Base-by-base conservation (phyloP, 345 rosid genomes). In the Pseudoturritis turrita region DNA sequence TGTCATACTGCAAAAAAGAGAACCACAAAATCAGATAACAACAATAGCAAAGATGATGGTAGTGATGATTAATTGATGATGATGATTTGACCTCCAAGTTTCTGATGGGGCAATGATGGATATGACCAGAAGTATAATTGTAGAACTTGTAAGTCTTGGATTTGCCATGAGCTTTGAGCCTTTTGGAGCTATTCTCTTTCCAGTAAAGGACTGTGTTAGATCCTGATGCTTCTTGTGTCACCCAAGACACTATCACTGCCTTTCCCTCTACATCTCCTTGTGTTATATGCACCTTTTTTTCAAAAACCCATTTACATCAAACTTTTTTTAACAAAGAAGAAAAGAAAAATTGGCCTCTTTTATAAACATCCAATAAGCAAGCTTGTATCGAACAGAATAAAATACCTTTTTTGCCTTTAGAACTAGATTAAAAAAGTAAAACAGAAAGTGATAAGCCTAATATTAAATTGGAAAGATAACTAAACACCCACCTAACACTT, bases 171-270 rank as follows among this genome's bases (percentile, higher is more conserved):
- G 89, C 89, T 70, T 44, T 53, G 13, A 49, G 70, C 82, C 84
- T 88, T 3, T 69, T 25, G 18, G 75, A 31, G 74, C 80, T 75
- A 35, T 74, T 71, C 33, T 90, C 68, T 36, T 79, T 79, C 98
- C 98, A 94, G 58, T 91, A 94, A 73, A 75, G 7, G 57, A 94
- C 95, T 15, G 11, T 58, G 45, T 66, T 82, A n/a, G 96, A 83
- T 51, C 92, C 91, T 13, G 87, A 78, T 37, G 85, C 88, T 53
- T 83, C 84, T 72, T 55, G 65, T 18, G 97, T 94, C 70, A 94
- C 92, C 98, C 98, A 94, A 50, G 98, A 94, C 41, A 91, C 82
- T 65, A 89, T 91, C 81, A 94, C 82, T 63, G 83, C 95, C 68
- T 79, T 86, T 4, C 97, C 98, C 35, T 73, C 90, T 23, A 71